phyloP scores from a whole-genome alignment of 345 rosid genomes.

The Atalantia buxifolia region DNA sequence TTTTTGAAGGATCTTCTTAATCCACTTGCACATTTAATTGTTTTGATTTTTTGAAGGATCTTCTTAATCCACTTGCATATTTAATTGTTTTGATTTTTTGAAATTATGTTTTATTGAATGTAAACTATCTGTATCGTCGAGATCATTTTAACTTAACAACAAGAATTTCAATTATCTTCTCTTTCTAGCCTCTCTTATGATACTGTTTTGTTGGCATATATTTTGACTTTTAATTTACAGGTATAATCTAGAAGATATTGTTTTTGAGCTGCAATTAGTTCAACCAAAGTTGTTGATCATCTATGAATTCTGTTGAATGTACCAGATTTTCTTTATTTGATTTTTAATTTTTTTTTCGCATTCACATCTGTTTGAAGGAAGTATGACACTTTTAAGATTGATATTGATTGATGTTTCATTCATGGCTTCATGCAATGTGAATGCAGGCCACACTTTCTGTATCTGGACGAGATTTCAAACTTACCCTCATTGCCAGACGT shows the following conservation, averaged over 20 bases:
- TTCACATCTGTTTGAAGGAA: not conserved
- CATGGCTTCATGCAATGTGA: constrained; percentile 23
- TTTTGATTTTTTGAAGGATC: too few relatives aligned
- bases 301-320: not conserved
- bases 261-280: not conserved
- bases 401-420: constrained; percentile 16
- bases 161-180: not conserved
- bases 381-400: not conserved
- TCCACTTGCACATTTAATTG: not conserved
- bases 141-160: not conserved
- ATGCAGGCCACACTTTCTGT: constrained; percentile 64
- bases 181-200: not conserved
- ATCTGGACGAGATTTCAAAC: constrained; percentile 72
- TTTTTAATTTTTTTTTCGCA: not conserved
- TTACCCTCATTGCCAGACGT: constrained; percentile 94
- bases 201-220: not conserved
- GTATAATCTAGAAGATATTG: not conserved
- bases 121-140: not conserved
- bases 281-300: not conserved
- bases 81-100: too few relatives aligned
- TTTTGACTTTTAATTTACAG: not conserved
- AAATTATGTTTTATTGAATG: not conserved
- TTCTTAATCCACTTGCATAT: not conserved
- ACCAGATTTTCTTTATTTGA: not conserved
- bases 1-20: not conserved